Base-by-base conservation (phyloP, 1,139 yeast species). In the Magnusiomyces suaveolens region DNA sequence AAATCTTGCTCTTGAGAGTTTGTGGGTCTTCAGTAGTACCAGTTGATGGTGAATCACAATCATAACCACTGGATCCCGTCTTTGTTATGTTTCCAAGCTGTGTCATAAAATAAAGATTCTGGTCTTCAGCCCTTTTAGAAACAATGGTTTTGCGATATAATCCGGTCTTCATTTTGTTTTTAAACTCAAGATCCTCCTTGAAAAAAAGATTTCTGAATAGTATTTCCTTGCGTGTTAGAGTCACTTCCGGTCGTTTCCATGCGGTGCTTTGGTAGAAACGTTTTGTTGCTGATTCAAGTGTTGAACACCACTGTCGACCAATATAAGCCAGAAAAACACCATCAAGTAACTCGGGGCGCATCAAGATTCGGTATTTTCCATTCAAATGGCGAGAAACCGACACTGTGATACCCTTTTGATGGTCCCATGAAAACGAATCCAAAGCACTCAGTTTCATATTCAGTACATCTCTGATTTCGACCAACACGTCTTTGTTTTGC, bases 261-360 rank as follows among this genome's bases (percentile, higher is more conserved):
- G 43, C 43, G 4, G 43, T 6, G 26, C 32, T 12, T 21, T 33
- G 10, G 50, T 33, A 47, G 21, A 47, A 33, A 23, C 43, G n/a
- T 1, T 43, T 21, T 1, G 53, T 23, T 12, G 51, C 50, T 21
- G 21, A 36, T 25, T 21, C 54, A 50, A 16, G 36, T 25, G 1
- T 43, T 41, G 20, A n/a, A n/a, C 55, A 48, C 57, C 58, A 59
- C 18, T 41, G n/a, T 6, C 36, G 24, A 14, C 62, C 62, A 48
- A 60, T 48, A 32, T 56, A 50, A 12, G 55, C 53, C 1, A 57
- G 25, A 23, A 59, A 51, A 10, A 60, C 48, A 3, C 55, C 48
- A 48, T 60, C 61, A 21, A 60, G 53, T 4, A 60, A 51, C 20
- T 60, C 62, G 6, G 60, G 51, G 18, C 57, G 60, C 52, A 58